A percentile compares a stretch with the other conserved stretches of the same genome.
Evolutionary conservation across 1,139 yeast species (phyloP).

Genomic region (Entelexis paramagnoliae): DNA sequence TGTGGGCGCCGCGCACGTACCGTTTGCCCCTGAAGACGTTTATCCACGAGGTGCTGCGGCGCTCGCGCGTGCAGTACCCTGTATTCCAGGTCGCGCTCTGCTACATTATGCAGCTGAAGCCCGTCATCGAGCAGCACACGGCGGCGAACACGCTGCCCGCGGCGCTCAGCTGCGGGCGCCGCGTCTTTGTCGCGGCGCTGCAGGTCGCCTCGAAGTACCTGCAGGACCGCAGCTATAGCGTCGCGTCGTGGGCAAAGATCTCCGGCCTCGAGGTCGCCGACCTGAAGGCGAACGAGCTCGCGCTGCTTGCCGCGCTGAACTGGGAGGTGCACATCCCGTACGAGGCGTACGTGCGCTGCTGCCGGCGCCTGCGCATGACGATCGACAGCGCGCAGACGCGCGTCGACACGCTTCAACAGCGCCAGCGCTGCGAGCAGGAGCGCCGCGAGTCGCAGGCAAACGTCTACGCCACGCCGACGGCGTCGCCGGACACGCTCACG

Average conservation of each 20-base stretch:
- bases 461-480: conserved; percentile 9
- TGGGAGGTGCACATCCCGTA: conserved; percentile 48
- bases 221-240: conserved; percentile 62
- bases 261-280: conserved; percentile 49
- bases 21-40: conserved; percentile 36
- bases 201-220: conserved; percentile 62
- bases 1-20: conserved; percentile 30
- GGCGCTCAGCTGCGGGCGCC: conserved; percentile 43
- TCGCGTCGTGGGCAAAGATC: conserved; percentile 66
- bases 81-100: conserved; percentile 57
- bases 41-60: conserved; percentile 52
- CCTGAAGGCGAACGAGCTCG: conserved; percentile 45
- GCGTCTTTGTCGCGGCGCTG: conserved; percentile 54
- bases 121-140: conserved; percentile 20
- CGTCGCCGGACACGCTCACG: conserved; percentile 7
- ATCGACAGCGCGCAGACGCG: background rate
- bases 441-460: background rate
- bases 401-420: background rate
- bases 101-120: conserved; percentile 45
- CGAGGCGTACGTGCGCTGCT: conserved; percentile 18
- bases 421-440: background rate
- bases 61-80: conserved; percentile 58
- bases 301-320: conserved; percentile 44
- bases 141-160: conserved; percentile 12
- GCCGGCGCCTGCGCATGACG: conserved; percentile 13